A percentile compares a stretch with the other conserved stretches of the same genome.
These are phyloP conservation scores for Triangularia verruculosa DNA, from an alignment of 2,329 filamentous ascomycete species.

Conservation along the genomic window DNA sequence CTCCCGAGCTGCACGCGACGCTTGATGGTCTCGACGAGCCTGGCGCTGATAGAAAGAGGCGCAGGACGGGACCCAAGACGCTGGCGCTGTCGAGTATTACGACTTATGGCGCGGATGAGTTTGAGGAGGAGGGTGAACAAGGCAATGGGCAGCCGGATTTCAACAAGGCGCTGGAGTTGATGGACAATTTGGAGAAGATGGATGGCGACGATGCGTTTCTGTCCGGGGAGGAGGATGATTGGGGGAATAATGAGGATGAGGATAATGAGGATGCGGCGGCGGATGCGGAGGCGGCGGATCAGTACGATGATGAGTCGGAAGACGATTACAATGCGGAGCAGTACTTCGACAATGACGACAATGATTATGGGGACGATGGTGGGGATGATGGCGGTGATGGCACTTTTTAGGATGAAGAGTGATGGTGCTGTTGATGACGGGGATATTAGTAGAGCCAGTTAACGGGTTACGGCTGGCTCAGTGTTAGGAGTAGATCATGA, in stretches of 20 bases:
- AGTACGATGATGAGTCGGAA: slow-evolving; percentile 56
- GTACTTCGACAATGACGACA: slow-evolving; percentile 58
- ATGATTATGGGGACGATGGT: slow-evolving; percentile 52
- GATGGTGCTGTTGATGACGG: not conserved
- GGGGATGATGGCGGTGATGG: slow-evolving; percentile 47
- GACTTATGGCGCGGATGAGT: slow-evolving; percentile 49
- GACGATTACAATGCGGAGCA: slow-evolving; percentile 61
- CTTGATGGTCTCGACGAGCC: slow-evolving; percentile 47
- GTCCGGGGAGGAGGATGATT: slow-evolving; percentile 50
- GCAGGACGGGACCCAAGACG: slow-evolving; percentile 38
- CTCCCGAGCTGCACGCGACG: slow-evolving; percentile 53
- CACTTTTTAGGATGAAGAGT: slow-evolving; percentile 23
- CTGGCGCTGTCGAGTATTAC: slow-evolving; percentile 48
- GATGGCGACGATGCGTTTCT: slow-evolving; percentile 36
- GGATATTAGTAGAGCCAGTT: no score
- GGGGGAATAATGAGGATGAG: slow-evolving; percentile 39
- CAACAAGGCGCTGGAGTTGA: slow-evolving; percentile 42
- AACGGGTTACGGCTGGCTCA: not conserved
- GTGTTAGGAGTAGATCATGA: not conserved
- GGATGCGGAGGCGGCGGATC: slow-evolving; percentile 48
- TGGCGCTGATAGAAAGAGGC: slow-evolving; percentile 33
- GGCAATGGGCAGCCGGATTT: slow-evolving; percentile 29
- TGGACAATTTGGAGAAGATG: slow-evolving; percentile 43
- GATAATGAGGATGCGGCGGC: slow-evolving; percentile 48
- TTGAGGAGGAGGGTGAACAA: slow-evolving; percentile 32